phyloP scores from a whole-genome alignment of 371 early-diverging fungal species.

The Lichtheimia hyalospora region DNA sequence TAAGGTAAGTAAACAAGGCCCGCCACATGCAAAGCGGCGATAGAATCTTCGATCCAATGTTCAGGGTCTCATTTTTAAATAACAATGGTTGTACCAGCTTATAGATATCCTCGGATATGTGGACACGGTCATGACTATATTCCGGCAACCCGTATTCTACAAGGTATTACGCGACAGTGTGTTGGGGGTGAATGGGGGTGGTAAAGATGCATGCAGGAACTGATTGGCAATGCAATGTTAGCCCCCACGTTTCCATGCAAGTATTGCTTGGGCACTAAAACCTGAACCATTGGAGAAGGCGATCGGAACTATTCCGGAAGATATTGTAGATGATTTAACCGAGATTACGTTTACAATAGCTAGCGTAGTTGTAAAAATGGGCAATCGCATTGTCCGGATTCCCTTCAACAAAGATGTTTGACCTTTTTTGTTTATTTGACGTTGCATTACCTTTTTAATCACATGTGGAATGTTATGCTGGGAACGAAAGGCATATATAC shows the following conservation, averaged over 20 bases:
- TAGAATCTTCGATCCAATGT: too few species aligned
- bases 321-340: slow-evolving; percentile 11
- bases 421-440: neutral
- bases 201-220: neutral
- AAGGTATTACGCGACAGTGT: slow-evolving; percentile 15
- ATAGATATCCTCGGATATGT: slow-evolving; percentile 11
- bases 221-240: slow-evolving; percentile 3
- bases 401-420: slow-evolving; percentile 1
- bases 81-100: neutral
- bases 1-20: slow-evolving; percentile 22
- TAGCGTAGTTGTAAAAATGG: slow-evolving; percentile 32
- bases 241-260: slow-evolving; percentile 52
- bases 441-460: too few species aligned
- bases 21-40: too few species aligned
- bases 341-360: slow-evolving; percentile 6
- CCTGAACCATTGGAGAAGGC: slow-evolving; percentile 10
- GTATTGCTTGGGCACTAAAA: slow-evolving; percentile 37
- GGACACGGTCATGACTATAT: slow-evolving; percentile 25
- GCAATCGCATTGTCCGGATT: slow-evolving; percentile 22
- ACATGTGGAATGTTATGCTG: too few species aligned
- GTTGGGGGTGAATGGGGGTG: neutral
- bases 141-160: slow-evolving; percentile 32
- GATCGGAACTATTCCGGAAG: slow-evolving; percentile 17
- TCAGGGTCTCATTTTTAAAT: too few species aligned
- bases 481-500: too few species aligned